Conservation (phyloP, 371 early-diverging fungal genomes). For the Fennellomyces sp. region DNA sequence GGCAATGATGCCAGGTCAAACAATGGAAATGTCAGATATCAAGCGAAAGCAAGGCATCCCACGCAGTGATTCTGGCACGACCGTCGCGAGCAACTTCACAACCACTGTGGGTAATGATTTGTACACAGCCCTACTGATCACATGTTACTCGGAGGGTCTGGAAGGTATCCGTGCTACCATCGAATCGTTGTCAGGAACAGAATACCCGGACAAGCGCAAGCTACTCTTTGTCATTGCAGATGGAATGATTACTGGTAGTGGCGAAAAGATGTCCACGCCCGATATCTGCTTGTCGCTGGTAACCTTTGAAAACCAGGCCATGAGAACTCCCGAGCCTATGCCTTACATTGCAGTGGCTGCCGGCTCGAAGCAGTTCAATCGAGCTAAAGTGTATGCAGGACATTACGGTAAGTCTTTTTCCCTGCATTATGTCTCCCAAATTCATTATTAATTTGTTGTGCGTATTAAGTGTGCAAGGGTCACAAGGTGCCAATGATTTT, state of each 20-base stretch:
- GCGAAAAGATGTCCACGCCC: slow-evolving; percentile 78
- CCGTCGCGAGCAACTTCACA: slow-evolving; percentile 7
- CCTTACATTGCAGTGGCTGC: slow-evolving; percentile 87
- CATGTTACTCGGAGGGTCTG: slow-evolving; percentile 92
- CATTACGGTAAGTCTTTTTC: slow-evolving; percentile 56
- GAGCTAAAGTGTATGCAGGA: slow-evolving; percentile 92
- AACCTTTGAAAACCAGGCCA: slow-evolving; percentile 56
- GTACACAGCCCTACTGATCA: slow-evolving; percentile 70
- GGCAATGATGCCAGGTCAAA: slow-evolving; percentile 1
- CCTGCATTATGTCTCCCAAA: slow-evolving; percentile 19
- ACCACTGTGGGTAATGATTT: slow-evolving; percentile 47
- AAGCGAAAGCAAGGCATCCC: slow-evolving; percentile 8
- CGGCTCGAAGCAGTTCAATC: slow-evolving; percentile 84
- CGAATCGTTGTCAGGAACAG: slow-evolving; percentile 87
- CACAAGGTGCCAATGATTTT: slow-evolving; percentile 71
- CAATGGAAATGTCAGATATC: slow-evolving; percentile 36
- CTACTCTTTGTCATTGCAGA: slow-evolving; percentile 91
- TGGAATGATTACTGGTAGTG: slow-evolving; percentile 83
- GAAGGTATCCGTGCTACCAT: slow-evolving; percentile 87
- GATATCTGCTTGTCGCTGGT: slow-evolving; percentile 72
- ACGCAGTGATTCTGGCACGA: slow-evolving; percentile 18
- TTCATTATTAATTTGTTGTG: too few species aligned
- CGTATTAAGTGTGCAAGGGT: slow-evolving; percentile 46
- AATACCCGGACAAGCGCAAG: slow-evolving; percentile 89
- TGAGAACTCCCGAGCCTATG: slow-evolving; percentile 62